A percentile compares a stretch with the other conserved stretches of the same genome.
phyloP scores from a whole-genome alignment of 1,284 basidiomycete genomes.

The Puccinia polysora region DNA sequence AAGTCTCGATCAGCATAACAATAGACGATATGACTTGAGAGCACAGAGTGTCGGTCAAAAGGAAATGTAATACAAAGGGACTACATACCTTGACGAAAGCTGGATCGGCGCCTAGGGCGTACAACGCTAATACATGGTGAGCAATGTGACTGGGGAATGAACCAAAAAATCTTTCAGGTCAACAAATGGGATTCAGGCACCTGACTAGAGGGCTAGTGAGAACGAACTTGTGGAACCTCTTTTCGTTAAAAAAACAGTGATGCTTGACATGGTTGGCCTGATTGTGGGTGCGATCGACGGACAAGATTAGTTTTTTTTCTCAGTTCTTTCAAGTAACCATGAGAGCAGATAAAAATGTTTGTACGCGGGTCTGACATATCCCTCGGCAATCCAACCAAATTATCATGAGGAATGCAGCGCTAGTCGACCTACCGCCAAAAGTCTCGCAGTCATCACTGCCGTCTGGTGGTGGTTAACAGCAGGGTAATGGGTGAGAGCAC shows the following conservation, averaged over 20 bases:
- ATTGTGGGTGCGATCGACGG: no score
- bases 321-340: no score
- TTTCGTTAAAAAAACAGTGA: slow-evolving; percentile 43
- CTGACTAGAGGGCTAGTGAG: no score
- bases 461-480: slow-evolving; percentile 10
- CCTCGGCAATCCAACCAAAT: not conserved
- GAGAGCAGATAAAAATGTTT: not conserved
- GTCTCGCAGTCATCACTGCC: not conserved
- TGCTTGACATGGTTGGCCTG: slow-evolving; percentile 27
- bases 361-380: not conserved
- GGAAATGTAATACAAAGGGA: not conserved
- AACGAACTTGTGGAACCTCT: slow-evolving; percentile 27
- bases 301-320: no score
- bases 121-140: slow-evolving; percentile 34
- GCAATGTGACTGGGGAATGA: slow-evolving; percentile 27
- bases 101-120: slow-evolving; percentile 24
- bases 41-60: not conserved
- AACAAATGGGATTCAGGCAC: not conserved
- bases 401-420: not conserved
- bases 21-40: not conserved
- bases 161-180: no score
- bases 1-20: not conserved
- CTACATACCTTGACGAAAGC: slow-evolving; percentile 21
- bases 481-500: slow-evolving; percentile 13
- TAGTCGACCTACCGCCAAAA: not conserved